Conservation (phyloP, 805 yeast genomes). For the Sporopachydermia quercuum region DNA sequence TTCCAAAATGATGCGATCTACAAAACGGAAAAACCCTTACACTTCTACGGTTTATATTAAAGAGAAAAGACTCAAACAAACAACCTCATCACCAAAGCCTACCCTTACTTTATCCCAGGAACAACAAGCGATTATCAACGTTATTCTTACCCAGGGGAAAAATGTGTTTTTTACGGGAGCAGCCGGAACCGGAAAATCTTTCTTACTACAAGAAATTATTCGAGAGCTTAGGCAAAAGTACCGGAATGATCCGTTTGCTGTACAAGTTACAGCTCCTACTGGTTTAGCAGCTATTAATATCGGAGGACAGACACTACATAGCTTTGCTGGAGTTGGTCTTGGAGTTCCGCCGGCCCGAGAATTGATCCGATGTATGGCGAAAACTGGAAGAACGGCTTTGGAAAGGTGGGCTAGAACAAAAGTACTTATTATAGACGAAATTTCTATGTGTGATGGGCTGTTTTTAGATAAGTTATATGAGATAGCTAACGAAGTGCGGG, state of each 20-base stretch:
- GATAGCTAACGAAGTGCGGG: slow-evolving; percentile 32
- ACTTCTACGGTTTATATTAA: background rate
- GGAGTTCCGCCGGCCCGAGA: slow-evolving; percentile 38
- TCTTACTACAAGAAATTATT: slow-evolving; percentile 46
- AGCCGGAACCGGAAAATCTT: slow-evolving; percentile 81
- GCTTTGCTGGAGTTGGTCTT: slow-evolving; percentile 65
- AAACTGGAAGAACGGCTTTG: slow-evolving; percentile 32
- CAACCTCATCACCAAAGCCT: background rate
- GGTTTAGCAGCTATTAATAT: slow-evolving; percentile 75
- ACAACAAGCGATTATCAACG: slow-evolving; percentile 23
- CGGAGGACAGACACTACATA: slow-evolving; percentile 66
- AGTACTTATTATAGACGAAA: slow-evolving; percentile 62
- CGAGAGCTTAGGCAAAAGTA: slow-evolving; percentile 32
- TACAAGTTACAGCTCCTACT: slow-evolving; percentile 59
- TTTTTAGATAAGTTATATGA: slow-evolving; percentile 50
- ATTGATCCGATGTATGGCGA: slow-evolving; percentile 33
- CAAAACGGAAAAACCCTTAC: background rate
- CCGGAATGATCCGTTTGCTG: slow-evolving; percentile 37
- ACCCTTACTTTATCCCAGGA: background rate
- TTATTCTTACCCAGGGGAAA: slow-evolving; percentile 35
- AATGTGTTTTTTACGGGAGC: slow-evolving; percentile 71
- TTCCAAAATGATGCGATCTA: background rate
- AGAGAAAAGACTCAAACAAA: background rate
- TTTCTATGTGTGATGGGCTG: slow-evolving; percentile 67
- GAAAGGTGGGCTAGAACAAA: slow-evolving; percentile 39